Base-by-base conservation (phyloP, 306 rosid species). In the Oxytropis ochrocephala region DNA sequence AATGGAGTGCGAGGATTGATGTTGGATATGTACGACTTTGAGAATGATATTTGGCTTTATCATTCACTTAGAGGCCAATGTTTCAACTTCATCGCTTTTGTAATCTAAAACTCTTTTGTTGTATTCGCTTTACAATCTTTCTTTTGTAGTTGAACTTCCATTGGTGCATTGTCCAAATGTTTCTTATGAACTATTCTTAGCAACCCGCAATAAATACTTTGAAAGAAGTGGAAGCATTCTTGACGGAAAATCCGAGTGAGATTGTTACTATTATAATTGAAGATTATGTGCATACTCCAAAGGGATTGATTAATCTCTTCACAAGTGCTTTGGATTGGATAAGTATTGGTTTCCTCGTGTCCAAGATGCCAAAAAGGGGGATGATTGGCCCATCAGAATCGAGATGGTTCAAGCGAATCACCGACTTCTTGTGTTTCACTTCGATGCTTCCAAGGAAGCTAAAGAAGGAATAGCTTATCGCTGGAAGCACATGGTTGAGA, bases 81-180 rank as follows among this genome's bases (percentile, higher is more conserved):
- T 82, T 94, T 58, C 91, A 94, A 94, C 95, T 85, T 91, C 96
- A 94, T 97, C 30, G 99, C 99, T 18, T 94, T 94, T 81, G 99
- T 94, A 94, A 89, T 72, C 67, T 53, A 36, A 29, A 48, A 4
- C 69, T 73, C 64, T 46, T 35, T 30, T 63, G 50, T 48, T 59
- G 0, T 41, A 6, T 67, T 70, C 36, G 8, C 43, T 56, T 82
- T 54, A 13, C 11, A 38, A 46, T 38, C 54, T 55, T 63, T n/a
- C n/a, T n/a, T 64, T 47, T 71, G 11, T 11, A 19, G 60, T 53
- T 76, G 44, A 0, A 29, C 30, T 76, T 58, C 17, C 19, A 13
- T n/a, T n/a, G 41, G 13, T 11, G 43, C 19, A 7, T 68, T 9
- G 64, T 57, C 44, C 79, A 82, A 43, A 33, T 77, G 70, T 78